Conservation (phyloP, 148 eudicot species). For the Fallopia convolvulus region DNA sequence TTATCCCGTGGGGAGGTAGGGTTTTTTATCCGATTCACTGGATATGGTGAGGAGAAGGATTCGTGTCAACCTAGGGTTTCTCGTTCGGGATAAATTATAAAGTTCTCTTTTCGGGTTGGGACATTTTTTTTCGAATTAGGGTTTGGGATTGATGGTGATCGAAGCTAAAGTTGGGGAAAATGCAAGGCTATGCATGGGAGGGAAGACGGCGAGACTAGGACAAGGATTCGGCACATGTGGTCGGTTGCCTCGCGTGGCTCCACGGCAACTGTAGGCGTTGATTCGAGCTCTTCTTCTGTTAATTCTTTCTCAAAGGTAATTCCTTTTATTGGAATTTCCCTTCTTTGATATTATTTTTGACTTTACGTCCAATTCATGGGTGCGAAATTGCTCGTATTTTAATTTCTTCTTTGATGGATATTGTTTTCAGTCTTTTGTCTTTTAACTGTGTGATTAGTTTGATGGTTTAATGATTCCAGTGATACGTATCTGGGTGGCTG, state of each 20-base stretch:
- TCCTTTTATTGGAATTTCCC: background rate
- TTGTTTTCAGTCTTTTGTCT: background rate
- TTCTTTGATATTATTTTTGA: background rate
- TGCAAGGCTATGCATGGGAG: constrained; percentile 25
- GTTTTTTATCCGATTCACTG: background rate
- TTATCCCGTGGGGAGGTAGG: background rate
- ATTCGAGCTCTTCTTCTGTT: constrained; percentile 9
- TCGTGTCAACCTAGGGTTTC: constrained; percentile 11
- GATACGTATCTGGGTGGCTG: background rate
- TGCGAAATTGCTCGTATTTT: background rate
- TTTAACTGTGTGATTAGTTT: background rate
- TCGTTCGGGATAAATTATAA: constrained; percentile 2
- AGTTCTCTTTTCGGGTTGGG: background rate
- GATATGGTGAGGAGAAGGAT: constrained; percentile 1
- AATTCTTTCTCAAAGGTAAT: constrained; percentile 17
- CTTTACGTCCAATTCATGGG: background rate
- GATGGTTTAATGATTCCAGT: background rate
- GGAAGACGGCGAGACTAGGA: constrained; percentile 13
- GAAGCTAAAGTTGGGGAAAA: constrained; percentile 16
- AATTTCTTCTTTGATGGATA: background rate
- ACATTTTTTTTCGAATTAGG: constrained; percentile 5
- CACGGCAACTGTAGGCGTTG: constrained; percentile 14
- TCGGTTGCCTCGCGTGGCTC: constrained; percentile 16
- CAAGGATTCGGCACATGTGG: constrained; percentile 19
- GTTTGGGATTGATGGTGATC: constrained; percentile 20